These are phyloP conservation scores for Phytopythium montanum DNA, from an alignment of 352 stramenopile species.

Conservation along the genomic window DNA sequence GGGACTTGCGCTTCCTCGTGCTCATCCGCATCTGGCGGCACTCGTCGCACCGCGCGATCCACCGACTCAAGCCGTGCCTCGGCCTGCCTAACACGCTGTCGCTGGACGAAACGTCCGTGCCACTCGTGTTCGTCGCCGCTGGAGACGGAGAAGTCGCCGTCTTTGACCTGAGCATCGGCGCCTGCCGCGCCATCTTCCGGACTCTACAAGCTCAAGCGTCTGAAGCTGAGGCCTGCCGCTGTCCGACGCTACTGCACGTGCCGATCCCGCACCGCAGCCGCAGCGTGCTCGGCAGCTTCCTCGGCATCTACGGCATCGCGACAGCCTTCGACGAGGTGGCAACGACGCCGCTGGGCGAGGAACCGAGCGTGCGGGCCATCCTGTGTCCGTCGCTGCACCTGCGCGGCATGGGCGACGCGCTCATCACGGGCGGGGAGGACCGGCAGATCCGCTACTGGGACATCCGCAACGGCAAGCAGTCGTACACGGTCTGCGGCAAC, in stretches of 20 bases:
- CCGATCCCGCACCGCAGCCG: constrained; percentile 70
- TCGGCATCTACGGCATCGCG: constrained; percentile 78
- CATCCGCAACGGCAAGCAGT: constrained; percentile 91
- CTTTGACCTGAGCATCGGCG: constrained; percentile 86
- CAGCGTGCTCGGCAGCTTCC: constrained; percentile 67
- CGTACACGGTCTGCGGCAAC: constrained; percentile 91
- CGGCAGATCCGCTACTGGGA: constrained; percentile 97
- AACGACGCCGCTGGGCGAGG: constrained; percentile 62
- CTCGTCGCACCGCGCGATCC: constrained; percentile 88
- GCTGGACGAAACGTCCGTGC: constrained; percentile 72
- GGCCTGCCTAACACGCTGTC: constrained; percentile 75
- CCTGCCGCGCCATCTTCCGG: constrained; percentile 91
- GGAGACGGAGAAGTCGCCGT: constrained; percentile 91
- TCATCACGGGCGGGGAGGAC: constrained; percentile 95
- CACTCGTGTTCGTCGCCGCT: constrained; percentile 92
- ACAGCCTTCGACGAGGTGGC: constrained; percentile 84
- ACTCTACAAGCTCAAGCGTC: constrained; percentile 76
- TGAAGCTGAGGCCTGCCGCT: constrained; percentile 72
- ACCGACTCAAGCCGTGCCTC: constrained; percentile 83
- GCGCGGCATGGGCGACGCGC: constrained; percentile 66
- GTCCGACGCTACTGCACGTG: constrained; percentile 69
- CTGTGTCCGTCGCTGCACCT: constrained; percentile 88
- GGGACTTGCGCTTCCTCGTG: constrained; percentile 95
- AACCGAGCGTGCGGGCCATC: constrained; percentile 84
- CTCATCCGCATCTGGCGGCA: constrained; percentile 96